phyloP scores from a whole-genome alignment of 305 asterid genomes.

The Fraxinus nigra region DNA sequence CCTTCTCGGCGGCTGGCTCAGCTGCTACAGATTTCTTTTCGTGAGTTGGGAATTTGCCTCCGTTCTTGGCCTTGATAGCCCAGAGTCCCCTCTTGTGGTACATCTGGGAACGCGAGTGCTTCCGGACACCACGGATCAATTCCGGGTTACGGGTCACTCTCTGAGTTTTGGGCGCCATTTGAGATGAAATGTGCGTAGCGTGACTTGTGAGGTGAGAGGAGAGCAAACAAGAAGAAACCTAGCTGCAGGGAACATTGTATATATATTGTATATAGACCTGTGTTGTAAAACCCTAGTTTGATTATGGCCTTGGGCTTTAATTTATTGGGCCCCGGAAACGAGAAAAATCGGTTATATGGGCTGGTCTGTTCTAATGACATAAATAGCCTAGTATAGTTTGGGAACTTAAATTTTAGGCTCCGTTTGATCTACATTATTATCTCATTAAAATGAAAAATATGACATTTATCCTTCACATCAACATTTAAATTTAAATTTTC shows the following conservation, averaged over 20 bases:
- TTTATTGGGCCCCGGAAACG: too few relatives aligned
- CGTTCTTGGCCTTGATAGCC: slow-evolving; percentile 40
- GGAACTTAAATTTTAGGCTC: too few relatives aligned
- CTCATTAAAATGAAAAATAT: too few relatives aligned
- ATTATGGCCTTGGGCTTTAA: not conserved
- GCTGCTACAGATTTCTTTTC: slow-evolving; percentile 18
- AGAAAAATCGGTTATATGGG: too few relatives aligned
- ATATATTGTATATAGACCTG: not conserved
- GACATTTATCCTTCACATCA: too few relatives aligned
- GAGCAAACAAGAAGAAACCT: not conserved
- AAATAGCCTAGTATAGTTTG: too few relatives aligned
- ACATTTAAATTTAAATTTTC: too few relatives aligned
- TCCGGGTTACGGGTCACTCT: slow-evolving; percentile 27
- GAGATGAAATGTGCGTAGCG: not conserved
- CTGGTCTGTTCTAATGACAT: too few relatives aligned
- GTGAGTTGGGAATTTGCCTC: slow-evolving; percentile 30
- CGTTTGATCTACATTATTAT: too few relatives aligned
- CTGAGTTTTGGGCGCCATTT: slow-evolving; percentile 30
- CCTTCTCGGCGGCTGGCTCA: not conserved
- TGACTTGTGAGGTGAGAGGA: not conserved
- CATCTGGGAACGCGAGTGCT: slow-evolving; percentile 31
- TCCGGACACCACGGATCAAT: slow-evolving; percentile 28
- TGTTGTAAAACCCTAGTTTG: not conserved
- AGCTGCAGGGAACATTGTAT: not conserved
- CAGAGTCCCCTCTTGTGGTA: slow-evolving; percentile 39